These are phyloP conservation scores for Moesziomyces parantarcticus DNA, from an alignment of 1,284 basidiomycete species.

Conservation along the genomic window DNA sequence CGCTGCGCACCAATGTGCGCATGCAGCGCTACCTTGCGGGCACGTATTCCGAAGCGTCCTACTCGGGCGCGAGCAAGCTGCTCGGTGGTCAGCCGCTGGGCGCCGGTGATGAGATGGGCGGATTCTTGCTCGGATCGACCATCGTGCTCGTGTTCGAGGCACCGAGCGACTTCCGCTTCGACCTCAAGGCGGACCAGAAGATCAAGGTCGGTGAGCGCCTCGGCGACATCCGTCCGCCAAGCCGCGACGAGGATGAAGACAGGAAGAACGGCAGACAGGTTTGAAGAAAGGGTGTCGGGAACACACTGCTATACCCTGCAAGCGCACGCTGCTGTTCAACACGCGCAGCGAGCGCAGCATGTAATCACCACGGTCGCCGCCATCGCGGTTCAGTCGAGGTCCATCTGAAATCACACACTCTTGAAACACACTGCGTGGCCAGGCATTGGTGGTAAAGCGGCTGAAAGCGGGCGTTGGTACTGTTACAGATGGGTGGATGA, in stretches of 20 bases:
- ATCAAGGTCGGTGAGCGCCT: slow-evolving; percentile 85
- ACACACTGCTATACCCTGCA: slow-evolving; percentile 25
- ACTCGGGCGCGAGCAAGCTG: slow-evolving; percentile 69
- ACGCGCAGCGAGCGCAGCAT: slow-evolving; percentile 14
- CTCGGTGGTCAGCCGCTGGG: slow-evolving; percentile 88
- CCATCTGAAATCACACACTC: not conserved
- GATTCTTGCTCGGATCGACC: slow-evolving; percentile 93
- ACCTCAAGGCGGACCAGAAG: slow-evolving; percentile 82
- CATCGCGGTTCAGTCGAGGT: too few species aligned
- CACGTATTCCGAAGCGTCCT: slow-evolving; percentile 86
- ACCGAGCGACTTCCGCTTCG: slow-evolving; percentile 83
- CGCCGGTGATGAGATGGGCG: slow-evolving; percentile 94
- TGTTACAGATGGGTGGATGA: not conserved
- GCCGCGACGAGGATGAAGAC: slow-evolving; percentile 6
- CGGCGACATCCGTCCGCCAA: slow-evolving; percentile 59
- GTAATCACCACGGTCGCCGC: not conserved
- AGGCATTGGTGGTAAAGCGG: not conserved
- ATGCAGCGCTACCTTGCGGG: slow-evolving; percentile 71
- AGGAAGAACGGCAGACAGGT: slow-evolving; percentile 33
- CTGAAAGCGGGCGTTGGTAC: not conserved
- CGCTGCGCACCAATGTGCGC: slow-evolving; percentile 69
- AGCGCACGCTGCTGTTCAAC: slow-evolving; percentile 22
- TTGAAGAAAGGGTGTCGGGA: slow-evolving; percentile 2
- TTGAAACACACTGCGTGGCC: not conserved
- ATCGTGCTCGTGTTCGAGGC: slow-evolving; percentile 98